These are phyloP conservation scores for Cudoniella acicularis DNA, from an alignment of 495 filamentous ascomycete species.

Conservation along the genomic window DNA sequence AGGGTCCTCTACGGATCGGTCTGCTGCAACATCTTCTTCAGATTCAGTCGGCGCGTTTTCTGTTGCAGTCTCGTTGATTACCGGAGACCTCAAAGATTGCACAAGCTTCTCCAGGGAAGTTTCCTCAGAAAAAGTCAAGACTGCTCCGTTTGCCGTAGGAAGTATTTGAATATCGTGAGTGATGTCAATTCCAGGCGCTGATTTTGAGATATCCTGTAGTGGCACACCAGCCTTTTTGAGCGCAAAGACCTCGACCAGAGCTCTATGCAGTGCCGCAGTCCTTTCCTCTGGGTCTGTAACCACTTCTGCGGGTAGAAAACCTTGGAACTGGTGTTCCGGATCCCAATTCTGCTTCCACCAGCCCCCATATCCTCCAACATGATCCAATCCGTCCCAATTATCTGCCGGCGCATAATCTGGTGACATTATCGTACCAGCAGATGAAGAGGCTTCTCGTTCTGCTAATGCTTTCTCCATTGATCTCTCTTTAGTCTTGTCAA, in stretches of 20 bases:
- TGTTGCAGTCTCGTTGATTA: conserved; percentile 5
- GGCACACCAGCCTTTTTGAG: conserved; percentile 38
- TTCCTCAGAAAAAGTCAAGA: conserved; percentile 10
- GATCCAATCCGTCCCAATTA: conserved; percentile 52
- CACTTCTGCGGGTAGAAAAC: conserved; percentile 36
- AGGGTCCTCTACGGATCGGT: conserved; percentile 15
- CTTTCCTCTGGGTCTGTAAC: conserved; percentile 37
- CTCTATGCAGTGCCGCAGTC: conserved; percentile 47
- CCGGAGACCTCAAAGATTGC: conserved; percentile 9
- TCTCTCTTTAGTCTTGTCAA: conserved; percentile 29
- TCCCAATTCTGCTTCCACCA: conserved; percentile 33
- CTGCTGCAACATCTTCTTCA: conserved; percentile 23
- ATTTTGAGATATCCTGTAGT: conserved; percentile 1
- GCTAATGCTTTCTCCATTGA: conserved; percentile 16
- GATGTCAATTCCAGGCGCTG: conserved; percentile 8
- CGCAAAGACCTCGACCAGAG: conserved; percentile 58
- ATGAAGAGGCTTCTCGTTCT: neutral
- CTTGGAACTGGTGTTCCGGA: conserved; percentile 35
- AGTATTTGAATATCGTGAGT: conserved; percentile 21
- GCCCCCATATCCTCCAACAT: conserved; percentile 45
- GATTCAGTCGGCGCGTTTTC: conserved; percentile 17
- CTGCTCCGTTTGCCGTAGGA: conserved; percentile 3
- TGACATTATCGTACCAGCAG: neutral
- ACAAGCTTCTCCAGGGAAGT: conserved; percentile 15
- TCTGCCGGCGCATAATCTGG: conserved; percentile 53